phyloP scores from a whole-genome alignment of 2,329 filamentous ascomycete species.

The Verticillium longisporum region DNA sequence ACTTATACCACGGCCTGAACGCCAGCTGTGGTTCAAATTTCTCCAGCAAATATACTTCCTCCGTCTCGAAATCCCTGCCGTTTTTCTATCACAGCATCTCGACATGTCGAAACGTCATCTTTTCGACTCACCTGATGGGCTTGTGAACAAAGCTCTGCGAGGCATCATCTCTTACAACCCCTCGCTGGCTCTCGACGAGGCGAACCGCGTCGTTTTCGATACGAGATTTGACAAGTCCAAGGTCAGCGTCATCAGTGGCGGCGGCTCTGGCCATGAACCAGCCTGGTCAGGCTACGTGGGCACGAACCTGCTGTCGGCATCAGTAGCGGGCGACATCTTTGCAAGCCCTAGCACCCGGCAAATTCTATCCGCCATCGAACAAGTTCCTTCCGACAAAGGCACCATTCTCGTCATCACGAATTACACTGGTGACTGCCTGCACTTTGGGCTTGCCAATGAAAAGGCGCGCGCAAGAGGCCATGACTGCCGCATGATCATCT shows the following conservation, averaged over 20 bases:
- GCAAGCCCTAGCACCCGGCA: conserved; percentile 58
- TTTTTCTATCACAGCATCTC: background rate
- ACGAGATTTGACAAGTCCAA: conserved; percentile 33
- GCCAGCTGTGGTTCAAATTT: background rate
- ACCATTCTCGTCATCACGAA: conserved; percentile 58
- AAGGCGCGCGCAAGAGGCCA: conserved; percentile 48
- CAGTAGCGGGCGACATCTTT: conserved; percentile 57
- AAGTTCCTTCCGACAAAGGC: conserved; percentile 46
- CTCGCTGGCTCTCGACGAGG: conserved; percentile 38
- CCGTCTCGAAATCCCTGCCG: too few relatives aligned
- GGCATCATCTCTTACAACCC: conserved; percentile 49
- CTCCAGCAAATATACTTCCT: too few relatives aligned
- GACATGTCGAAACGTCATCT: conserved; percentile 48
- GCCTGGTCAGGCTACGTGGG: conserved; percentile 61
- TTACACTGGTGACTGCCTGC: conserved; percentile 58
- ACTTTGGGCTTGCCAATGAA: conserved; percentile 54
- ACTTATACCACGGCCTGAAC: background rate
- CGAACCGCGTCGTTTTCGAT: conserved; percentile 45
- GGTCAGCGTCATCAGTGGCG: conserved; percentile 47
- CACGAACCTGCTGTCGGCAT: conserved; percentile 51
- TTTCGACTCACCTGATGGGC: conserved; percentile 44
- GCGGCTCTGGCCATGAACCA: conserved; percentile 53
- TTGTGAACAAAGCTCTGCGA: conserved; percentile 43
- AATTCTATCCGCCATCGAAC: conserved; percentile 51
- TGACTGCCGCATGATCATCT: conserved; percentile 50